These are phyloP conservation scores for Aurifilum marmelostoma DNA, from an alignment of 2,329 filamentous ascomycete species.

Conservation along the genomic window DNA sequence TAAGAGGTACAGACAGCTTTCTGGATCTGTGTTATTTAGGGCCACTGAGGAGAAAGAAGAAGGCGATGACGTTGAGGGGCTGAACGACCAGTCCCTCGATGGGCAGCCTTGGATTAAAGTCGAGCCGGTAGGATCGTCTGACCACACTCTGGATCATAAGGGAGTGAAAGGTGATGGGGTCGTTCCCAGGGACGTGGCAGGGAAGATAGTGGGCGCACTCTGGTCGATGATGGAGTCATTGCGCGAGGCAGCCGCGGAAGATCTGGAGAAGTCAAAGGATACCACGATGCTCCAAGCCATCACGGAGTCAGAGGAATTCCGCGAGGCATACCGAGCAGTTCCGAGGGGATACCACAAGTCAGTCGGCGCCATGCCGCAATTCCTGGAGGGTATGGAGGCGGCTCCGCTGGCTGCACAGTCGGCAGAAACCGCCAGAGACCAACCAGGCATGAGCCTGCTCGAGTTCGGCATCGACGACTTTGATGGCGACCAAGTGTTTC, in stretches of 20 bases:
- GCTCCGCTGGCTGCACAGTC: conserved; percentile 22
- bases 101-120: conserved; percentile 10
- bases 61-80: neutral
- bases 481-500: conserved; percentile 22
- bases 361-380: conserved; percentile 18
- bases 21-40: conserved; percentile 19
- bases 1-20: conserved; percentile 13
- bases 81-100: neutral
- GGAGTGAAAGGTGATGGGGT: neutral
- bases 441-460: conserved; percentile 18
- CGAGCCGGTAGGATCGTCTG: neutral
- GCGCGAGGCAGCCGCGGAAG: conserved; percentile 2
- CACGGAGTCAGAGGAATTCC: conserved; percentile 7
- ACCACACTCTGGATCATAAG: neutral
- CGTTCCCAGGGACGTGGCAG: conserved; percentile 13
- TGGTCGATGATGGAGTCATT: conserved; percentile 20
- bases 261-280: conserved; percentile 1
- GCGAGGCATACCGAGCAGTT: neutral
- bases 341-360: conserved; percentile 17
- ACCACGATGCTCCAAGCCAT: conserved; percentile 20
- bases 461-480: conserved; percentile 23
- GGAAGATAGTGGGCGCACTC: conserved; percentile 3
- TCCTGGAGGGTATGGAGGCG: conserved; percentile 21
- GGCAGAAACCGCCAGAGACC: conserved; percentile 12
- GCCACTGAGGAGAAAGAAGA: neutral